Evolutionary conservation across 2,329 filamentous ascomycete species (phyloP).

Genomic region (Acrocalymma vagum): DNA sequence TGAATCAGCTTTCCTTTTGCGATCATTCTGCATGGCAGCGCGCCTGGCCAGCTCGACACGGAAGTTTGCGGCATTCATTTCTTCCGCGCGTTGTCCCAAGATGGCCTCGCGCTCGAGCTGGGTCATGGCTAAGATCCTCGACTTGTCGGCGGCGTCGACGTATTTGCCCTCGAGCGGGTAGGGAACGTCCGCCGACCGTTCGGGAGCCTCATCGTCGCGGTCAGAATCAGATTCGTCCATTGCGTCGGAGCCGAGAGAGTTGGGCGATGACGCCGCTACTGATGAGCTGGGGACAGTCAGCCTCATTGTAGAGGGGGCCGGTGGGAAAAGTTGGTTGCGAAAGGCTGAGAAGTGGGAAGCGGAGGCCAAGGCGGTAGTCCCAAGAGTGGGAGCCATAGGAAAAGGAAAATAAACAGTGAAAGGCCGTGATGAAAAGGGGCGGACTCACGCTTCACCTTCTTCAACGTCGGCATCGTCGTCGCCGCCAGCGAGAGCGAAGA

Average conservation of each 20-base stretch:
- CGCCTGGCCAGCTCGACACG: conserved; percentile 83
- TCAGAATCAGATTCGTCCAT: conserved; percentile 81
- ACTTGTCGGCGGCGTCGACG: conserved; percentile 63
- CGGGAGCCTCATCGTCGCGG: conserved; percentile 49
- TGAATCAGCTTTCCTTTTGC: conserved; percentile 78
- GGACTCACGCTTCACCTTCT: conserved; percentile 84
- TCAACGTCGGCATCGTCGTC: conserved; percentile 67
- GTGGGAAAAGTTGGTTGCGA: background rate
- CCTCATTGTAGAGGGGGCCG: conserved; percentile 22
- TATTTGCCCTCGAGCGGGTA: conserved; percentile 90
- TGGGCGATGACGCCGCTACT: conserved; percentile 68
- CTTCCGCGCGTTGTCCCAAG: conserved; percentile 84
- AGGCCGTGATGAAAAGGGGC: conserved; percentile 14
- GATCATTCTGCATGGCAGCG: conserved; percentile 70
- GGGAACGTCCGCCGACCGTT: conserved; percentile 69
- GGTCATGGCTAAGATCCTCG: conserved; percentile 80
- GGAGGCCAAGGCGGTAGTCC: conserved; percentile 11
- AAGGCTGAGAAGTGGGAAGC: conserved; percentile 1
- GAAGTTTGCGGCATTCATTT: conserved; percentile 83
- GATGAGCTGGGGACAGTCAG: conserved; percentile 67
- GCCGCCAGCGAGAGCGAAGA: conserved; percentile 89
- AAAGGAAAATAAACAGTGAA: conserved; percentile 11
- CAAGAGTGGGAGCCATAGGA: conserved; percentile 6
- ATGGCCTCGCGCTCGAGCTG: conserved; percentile 92
- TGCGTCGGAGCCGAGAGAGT: conserved; percentile 79